Percentiles rank a stretch among this genome's conserved stretches.
Evolutionary conservation across 768 basidiomycete genomes (phyloP).

Genomic region (Collybia nuda): DNA sequence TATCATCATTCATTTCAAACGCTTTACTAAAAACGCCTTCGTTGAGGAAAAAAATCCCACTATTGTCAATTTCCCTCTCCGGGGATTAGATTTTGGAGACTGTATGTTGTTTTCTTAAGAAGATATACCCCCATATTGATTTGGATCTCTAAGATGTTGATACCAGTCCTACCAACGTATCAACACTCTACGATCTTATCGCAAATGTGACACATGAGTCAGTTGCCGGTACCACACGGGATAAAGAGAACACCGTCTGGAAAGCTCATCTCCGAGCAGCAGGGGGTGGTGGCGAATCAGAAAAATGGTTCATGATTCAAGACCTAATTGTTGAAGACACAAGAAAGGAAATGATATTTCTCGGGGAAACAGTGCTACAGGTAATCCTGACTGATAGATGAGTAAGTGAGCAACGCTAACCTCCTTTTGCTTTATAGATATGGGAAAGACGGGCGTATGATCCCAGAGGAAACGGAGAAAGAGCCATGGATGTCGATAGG

Average conservation of each 20-base stretch:
- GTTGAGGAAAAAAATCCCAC: constrained; percentile 99
- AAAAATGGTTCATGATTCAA: constrained; percentile 96
- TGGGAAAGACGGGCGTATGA: constrained; percentile 56
- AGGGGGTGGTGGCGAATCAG: constrained; percentile 74
- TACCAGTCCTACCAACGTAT: constrained; percentile 52
- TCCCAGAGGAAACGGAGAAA: constrained; percentile 20
- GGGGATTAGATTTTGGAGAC: constrained; percentile 88
- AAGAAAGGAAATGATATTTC: constrained; percentile 96
- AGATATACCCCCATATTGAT: constrained; percentile 20
- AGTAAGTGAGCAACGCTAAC: constrained; percentile 5
- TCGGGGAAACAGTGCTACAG: constrained; percentile 96
- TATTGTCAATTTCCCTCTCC: constrained; percentile 94
- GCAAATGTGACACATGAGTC: constrained; percentile 96
- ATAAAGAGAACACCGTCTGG: constrained; percentile 91
- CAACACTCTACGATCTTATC: constrained; percentile 88
- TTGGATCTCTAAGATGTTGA: constrained; percentile 67
- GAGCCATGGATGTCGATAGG: constrained; percentile 30
- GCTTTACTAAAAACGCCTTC: constrained; percentile 94
- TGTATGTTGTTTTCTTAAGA: constrained; percentile 57
- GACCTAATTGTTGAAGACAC: constrained; percentile 96
- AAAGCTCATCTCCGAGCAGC: constrained; percentile 84
- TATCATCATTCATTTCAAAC: constrained; percentile 92
- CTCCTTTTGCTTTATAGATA: constrained; percentile 39
- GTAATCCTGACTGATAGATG: constrained; percentile 35
- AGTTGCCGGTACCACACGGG: constrained; percentile 91